phyloP scores from a whole-genome alignment of 2,329 filamentous ascomycete genomes.

The Talaromyces sp. region DNA sequence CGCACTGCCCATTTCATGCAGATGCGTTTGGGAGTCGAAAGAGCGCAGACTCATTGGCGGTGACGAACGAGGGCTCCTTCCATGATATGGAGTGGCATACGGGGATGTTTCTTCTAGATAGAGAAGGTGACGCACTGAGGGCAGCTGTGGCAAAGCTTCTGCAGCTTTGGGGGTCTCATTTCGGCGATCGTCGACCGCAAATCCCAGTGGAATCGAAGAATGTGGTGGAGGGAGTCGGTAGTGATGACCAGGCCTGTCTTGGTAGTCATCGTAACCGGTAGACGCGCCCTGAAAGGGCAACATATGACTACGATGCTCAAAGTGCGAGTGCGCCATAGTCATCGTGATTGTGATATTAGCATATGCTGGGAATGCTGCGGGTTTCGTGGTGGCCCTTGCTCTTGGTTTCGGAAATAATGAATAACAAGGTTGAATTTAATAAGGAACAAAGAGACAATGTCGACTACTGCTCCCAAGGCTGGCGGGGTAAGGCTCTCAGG shows the following conservation, averaged over 20 bases:
- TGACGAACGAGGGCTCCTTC: conserved; percentile 3
- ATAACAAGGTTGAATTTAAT: not conserved
- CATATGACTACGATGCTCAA: conserved; percentile 36
- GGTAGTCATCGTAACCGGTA: conserved; percentile 21
- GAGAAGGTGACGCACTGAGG: conserved; percentile 35
- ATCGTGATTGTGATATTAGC: not conserved
- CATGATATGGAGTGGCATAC: not conserved
- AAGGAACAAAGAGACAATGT: not conserved
- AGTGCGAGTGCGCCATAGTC: conserved; percentile 32
- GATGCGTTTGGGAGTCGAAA: conserved; percentile 1
- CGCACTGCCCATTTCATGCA: not conserved
- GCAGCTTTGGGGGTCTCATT: not conserved
- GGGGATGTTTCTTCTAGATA: not conserved
- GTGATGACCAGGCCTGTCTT: conserved; percentile 25
- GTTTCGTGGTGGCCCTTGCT: not conserved
- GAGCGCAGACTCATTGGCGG: conserved; percentile 1
- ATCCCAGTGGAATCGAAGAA: conserved; percentile 22
- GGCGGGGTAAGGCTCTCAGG: not conserved
- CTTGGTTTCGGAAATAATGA: not conserved
- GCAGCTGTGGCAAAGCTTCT: conserved; percentile 16
- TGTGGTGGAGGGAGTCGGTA: conserved; percentile 38
- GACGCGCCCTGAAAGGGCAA: conserved; percentile 24
- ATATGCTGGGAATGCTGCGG: not conserved
- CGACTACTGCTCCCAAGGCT: not conserved
- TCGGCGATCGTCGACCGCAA: not conserved